Percentiles rank a stretch among this genome's conserved stretches.
Evolutionary conservation across 78 protist genomes (phyloP).

Genomic region (Planoprotostelium fungivorum): DNA sequence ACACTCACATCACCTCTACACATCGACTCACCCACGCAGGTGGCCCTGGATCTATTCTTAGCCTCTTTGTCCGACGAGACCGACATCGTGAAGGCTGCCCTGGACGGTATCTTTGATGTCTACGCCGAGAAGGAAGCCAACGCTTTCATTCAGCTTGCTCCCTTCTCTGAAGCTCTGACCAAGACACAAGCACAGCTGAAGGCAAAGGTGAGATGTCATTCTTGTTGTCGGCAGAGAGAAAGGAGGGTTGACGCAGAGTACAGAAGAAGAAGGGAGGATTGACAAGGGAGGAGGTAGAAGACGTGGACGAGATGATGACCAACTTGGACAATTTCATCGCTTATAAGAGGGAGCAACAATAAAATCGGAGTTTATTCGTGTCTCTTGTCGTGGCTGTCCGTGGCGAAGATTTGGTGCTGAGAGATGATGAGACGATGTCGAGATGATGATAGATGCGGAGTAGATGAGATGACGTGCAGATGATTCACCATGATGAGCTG

Average conservation of each 20-base stretch:
- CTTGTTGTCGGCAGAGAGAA: no score
- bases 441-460: no score
- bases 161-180: neutral
- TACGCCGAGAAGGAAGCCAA: neutral
- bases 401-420: no score
- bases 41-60: neutral
- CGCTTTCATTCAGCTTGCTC: neutral
- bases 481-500: no score
- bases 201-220: neutral
- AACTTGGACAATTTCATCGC: neutral
- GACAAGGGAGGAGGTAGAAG: neutral
- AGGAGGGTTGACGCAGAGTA: neutral
- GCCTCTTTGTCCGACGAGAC: neutral
- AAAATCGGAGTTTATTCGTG: no score
- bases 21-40: neutral
- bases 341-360: neutral
- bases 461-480: no score
- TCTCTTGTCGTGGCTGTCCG: no score
- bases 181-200: neutral
- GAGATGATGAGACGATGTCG: no score
- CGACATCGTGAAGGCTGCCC: neutral
- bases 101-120: neutral
- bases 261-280: neutral
- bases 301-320: neutral
- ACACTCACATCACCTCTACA: no score